Base-by-base conservation (phyloP, 257 asterid genomes). In the Galeopsis tetrahit region DNA sequence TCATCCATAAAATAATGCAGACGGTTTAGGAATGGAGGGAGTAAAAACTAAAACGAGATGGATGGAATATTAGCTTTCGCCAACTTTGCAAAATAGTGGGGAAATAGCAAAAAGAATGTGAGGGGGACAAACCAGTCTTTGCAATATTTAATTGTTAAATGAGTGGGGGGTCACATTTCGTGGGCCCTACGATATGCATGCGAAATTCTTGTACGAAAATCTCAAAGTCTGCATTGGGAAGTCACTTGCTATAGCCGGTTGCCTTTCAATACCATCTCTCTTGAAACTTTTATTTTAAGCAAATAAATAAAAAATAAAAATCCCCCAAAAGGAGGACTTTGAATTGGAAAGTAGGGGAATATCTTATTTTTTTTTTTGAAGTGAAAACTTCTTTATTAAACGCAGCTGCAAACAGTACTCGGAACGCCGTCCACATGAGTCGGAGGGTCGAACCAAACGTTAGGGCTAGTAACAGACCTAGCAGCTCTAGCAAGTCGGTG, bases 171-270 rank as follows among this genome's bases (percentile, higher is more conserved):
- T 5, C 40, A 28, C 33, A 31, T 10, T 57, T 10, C 4, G 40
- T 57, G 40, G 63, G 14, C 40, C 63, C 63, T 4, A 33, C 17
- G 40, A 32, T 32, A 21, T 57, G 63, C 63, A 57, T 57, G 63
- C 34, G 40, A 57, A 32, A 57, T 11, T 10, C 7, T 8, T 8
- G 39, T 32, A 4, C n/a, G 14, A 31, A 56, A 52, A 7, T 17
- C 10, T 3, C 7, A 51, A 52, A 32, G 57, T 14, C 4, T 14
- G 57, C n/a, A 44, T 44, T 44, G 28, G 6, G 7, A 49, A 4
- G 28, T n/a, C 33, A 57, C 63, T 10, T 28, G 38, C 63, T 57
- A 57, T 33, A 31, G 14, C 63, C 63, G 63, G 63, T 57, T 57
- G 38, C 63, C 63, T 31, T 31, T 31, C 62, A 8, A 14, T 53